These are phyloP conservation scores for Cupressus sempervirens DNA, from an alignment of 75 land plant species.

Conservation along the genomic window DNA sequence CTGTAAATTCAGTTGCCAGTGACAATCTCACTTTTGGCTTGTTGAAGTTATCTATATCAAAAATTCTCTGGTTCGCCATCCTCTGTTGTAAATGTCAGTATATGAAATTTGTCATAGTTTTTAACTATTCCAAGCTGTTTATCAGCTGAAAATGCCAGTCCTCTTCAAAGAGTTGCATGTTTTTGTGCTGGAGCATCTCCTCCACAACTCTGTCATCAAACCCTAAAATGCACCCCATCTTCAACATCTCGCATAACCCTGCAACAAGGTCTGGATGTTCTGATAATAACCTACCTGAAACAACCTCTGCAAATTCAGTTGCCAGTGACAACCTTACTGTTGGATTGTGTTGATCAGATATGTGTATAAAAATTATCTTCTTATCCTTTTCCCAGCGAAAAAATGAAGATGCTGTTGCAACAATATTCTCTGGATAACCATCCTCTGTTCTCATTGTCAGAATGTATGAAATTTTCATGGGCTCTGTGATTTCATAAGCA, in stretches of 20 bases:
- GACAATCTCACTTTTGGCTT: constrained; percentile 8
- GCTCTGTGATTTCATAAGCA: no score
- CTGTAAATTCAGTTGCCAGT: constrained; percentile 34
- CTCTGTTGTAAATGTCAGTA: background rate
- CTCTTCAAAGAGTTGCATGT: no score
- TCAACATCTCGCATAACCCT: constrained; percentile 34
- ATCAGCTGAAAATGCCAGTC: no score
- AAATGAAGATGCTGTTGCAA: background rate
- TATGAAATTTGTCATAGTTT: no score
- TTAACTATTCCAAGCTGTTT: no score
- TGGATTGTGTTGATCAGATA: constrained; percentile 7
- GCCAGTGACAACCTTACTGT: constrained; percentile 23
- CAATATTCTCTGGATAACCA: background rate
- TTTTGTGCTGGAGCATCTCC: constrained; percentile 12
- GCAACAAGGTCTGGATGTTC: constrained; percentile 16
- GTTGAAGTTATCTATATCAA: constrained; percentile 16
- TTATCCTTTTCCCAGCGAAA: constrained; percentile 32
- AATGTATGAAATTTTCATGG: no score
- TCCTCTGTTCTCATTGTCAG: background rate
- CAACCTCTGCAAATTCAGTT: constrained; percentile 27
- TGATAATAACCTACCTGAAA: constrained; percentile 37
- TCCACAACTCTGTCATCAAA: constrained; percentile 31
- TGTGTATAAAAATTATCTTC: constrained; percentile 15
- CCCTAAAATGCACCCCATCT: constrained; percentile 28
- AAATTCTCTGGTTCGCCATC: background rate